Percentiles rank a stretch among this genome's conserved stretches.
phyloP scores from a whole-genome alignment of 768 basidiomycete genomes.

The Agrocybe praecox region DNA sequence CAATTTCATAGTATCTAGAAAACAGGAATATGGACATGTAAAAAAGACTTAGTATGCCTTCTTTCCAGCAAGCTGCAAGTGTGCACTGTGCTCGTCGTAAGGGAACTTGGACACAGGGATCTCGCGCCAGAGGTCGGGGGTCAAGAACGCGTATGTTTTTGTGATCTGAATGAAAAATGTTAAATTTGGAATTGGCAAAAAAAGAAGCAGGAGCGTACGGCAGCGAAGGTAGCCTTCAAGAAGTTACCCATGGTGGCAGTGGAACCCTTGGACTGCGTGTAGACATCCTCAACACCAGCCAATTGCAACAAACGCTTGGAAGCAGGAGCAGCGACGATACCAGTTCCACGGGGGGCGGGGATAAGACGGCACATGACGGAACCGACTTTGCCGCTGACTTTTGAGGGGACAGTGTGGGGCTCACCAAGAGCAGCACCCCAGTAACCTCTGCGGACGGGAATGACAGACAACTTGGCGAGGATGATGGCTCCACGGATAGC shows the following conservation, averaged over 20 bases:
- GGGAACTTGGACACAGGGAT: conserved; percentile 88
- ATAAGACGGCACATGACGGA: conserved; percentile 99
- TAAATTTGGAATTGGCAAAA: not conserved
- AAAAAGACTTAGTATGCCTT: conserved; percentile 57
- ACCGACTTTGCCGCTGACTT: conserved; percentile 97
- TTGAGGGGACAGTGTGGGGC: conserved; percentile 98
- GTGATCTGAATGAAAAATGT: conserved; percentile 64
- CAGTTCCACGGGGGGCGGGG: conserved; percentile 97
- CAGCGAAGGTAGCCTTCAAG: conserved; percentile 95
- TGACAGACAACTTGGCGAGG: conserved; percentile 95
- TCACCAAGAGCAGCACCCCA: conserved; percentile 99
- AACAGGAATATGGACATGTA: conserved; percentile 16
- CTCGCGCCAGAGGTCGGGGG: conserved; percentile 97
- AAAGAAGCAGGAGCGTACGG: conserved; percentile 50
- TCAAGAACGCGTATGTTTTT: conserved; percentile 98
- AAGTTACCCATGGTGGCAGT: conserved; percentile 99
- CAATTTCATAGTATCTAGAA: conserved; percentile 9
- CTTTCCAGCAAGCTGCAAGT: conserved; percentile 86
- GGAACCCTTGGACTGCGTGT: conserved; percentile 97
- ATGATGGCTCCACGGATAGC: conserved; percentile 99
- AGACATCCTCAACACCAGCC: conserved; percentile 96
- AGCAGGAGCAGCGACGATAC: conserved; percentile 98
- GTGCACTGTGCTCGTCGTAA: conserved; percentile 94
- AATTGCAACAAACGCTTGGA: conserved; percentile 96
- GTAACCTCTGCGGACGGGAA: conserved; percentile 98